Evolutionary conservation across 345 rosid genomes (phyloP).

Genomic region (Salix caprea): DNA sequence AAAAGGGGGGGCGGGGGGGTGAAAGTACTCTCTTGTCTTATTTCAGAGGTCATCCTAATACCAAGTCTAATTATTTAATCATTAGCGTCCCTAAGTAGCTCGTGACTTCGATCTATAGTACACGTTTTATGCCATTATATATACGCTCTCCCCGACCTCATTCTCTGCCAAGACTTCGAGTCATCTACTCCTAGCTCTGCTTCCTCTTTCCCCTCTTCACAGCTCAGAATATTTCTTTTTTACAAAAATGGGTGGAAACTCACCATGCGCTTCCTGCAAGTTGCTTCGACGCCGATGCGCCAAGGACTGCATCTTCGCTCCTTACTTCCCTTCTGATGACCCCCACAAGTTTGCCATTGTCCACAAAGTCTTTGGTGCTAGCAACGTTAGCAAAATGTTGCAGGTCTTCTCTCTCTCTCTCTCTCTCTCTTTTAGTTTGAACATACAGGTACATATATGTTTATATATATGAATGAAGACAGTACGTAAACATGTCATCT

Average conservation of each 20-base stretch:
- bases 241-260: constrained; percentile 19
- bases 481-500: neutral
- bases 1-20: neutral
- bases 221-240: neutral
- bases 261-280: constrained; percentile 30
- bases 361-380: constrained; percentile 33
- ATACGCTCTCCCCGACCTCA: constrained; percentile 14
- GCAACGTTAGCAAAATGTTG: constrained; percentile 32
- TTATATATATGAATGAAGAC: neutral
- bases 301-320: constrained; percentile 22
- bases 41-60: neutral
- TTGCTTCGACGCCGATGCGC: constrained; percentile 28
- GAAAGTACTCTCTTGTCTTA: neutral
- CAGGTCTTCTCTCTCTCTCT: constrained; percentile 10
- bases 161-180: constrained; percentile 2
- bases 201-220: neutral
- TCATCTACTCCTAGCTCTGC: neutral
- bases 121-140: constrained; percentile 21
- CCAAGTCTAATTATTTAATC: constrained; percentile 8
- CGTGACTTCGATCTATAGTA: neutral
- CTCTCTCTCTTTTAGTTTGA: neutral
- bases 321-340: constrained; percentile 29
- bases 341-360: constrained; percentile 32
- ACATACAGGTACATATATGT: neutral
- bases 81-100: constrained; percentile 4